Evolutionary conservation across 2,329 filamentous ascomycete genomes (phyloP).

Genomic region (Blastomyces parvus): DNA sequence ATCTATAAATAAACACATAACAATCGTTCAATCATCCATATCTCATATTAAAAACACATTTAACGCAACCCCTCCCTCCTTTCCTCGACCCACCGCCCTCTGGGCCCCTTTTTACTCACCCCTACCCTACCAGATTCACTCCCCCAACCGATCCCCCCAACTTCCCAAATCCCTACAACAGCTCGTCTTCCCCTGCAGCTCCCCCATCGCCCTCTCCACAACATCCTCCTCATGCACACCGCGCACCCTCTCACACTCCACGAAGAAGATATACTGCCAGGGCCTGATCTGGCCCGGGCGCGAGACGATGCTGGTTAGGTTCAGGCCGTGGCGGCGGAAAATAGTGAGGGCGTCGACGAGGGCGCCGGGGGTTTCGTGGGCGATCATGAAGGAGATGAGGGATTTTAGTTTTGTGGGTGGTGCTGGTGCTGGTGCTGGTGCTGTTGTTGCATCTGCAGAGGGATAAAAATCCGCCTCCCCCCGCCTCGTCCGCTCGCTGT

Average conservation of each 20-base stretch:
- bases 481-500: conserved; percentile 20
- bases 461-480: neutral
- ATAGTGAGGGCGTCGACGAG: conserved; percentile 70
- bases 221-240: conserved; percentile 24
- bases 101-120: too few relatives aligned
- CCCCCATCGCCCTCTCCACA: conserved; percentile 29
- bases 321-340: conserved; percentile 63
- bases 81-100: neutral
- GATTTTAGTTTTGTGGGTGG: conserved; percentile 46
- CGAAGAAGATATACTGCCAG: conserved; percentile 92
- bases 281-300: conserved; percentile 63
- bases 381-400: conserved; percentile 72
- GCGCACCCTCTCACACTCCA: conserved; percentile 65
- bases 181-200: conserved; percentile 29
- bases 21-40: neutral
- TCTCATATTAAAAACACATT: neutral
- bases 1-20: neutral
- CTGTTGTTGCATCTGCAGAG: conserved; percentile 3
- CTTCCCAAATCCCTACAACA: conserved; percentile 33
- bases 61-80: neutral
- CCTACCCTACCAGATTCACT: too few relatives aligned
- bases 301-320: conserved; percentile 84
- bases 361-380: conserved; percentile 68
- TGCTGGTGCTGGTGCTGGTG: conserved; percentile 1
- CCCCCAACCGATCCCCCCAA: conserved; percentile 29